Evolutionary conservation across 106 monocot species (phyloP).

Genomic region (Posidonia australis): DNA sequence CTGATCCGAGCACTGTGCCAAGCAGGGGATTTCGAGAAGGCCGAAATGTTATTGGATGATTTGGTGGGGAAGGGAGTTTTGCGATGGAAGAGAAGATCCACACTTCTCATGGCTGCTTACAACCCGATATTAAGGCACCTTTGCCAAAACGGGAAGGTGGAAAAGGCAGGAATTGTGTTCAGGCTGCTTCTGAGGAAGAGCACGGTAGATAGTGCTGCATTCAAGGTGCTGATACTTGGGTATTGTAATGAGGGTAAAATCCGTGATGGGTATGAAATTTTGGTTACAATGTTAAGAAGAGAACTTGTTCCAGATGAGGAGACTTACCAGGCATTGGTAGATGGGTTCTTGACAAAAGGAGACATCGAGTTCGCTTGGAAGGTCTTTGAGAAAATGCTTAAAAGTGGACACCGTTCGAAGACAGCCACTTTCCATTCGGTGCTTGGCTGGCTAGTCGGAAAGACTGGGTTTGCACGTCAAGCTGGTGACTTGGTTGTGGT

Average conservation of each 20-base stretch:
- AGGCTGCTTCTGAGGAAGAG: slow-evolving; percentile 39
- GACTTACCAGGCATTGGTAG: slow-evolving; percentile 39
- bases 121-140: slow-evolving; percentile 62
- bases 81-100: slow-evolving; percentile 32
- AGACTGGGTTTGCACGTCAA: slow-evolving; percentile 25
- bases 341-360: slow-evolving; percentile 36
- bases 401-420: slow-evolving; percentile 55
- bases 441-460: slow-evolving; percentile 37
- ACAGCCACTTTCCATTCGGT: slow-evolving; percentile 56
- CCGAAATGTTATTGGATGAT: slow-evolving; percentile 66
- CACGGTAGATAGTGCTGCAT: slow-evolving; percentile 57
- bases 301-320: slow-evolving; percentile 59
- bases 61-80: slow-evolving; percentile 55
- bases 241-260: slow-evolving; percentile 54
- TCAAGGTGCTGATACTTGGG: slow-evolving; percentile 68
- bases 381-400: slow-evolving; percentile 52
- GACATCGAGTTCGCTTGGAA: slow-evolving; percentile 44
- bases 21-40: slow-evolving; percentile 29
- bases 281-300: slow-evolving; percentile 51
- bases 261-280: slow-evolving; percentile 39
- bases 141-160: slow-evolving; percentile 47
- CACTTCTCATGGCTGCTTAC: slow-evolving; percentile 65
- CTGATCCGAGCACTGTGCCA: slow-evolving; percentile 52
- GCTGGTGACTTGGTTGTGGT: slow-evolving; percentile 35
- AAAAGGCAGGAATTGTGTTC: slow-evolving; percentile 61